phyloP scores from a whole-genome alignment of 1,284 basidiomycete genomes.

The Ganoderma sinense region DNA sequence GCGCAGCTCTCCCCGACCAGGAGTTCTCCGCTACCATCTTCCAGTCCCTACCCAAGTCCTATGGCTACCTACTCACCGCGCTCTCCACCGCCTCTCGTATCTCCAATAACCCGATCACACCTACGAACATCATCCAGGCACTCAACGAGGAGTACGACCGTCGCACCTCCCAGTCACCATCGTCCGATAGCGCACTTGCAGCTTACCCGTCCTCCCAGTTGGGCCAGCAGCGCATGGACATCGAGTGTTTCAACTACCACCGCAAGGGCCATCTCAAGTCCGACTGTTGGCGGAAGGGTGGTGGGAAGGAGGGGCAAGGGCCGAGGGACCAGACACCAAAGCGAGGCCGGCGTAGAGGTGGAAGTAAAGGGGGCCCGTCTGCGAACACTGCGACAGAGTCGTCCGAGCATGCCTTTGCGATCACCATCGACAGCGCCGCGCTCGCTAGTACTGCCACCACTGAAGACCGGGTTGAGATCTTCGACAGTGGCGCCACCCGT shows the following conservation, averaged over 20 bases:
- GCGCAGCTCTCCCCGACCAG: slow-evolving; percentile 27
- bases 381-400: slow-evolving; percentile 16
- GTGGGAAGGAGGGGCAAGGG: slow-evolving; percentile 34
- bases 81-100: slow-evolving; percentile 23
- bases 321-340: slow-evolving; percentile 21
- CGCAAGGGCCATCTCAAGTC: slow-evolving; percentile 35
- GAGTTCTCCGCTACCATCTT: slow-evolving; percentile 37
- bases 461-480: slow-evolving; percentile 32
- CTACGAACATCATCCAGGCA: slow-evolving; percentile 27
- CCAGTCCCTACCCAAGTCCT: slow-evolving; percentile 33
- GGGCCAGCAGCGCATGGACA: slow-evolving; percentile 13
- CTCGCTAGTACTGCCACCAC: neutral
- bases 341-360: neutral
- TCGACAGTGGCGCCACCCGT: slow-evolving; percentile 45
- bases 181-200: slow-evolving; percentile 18
- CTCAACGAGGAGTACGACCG: slow-evolving; percentile 33
- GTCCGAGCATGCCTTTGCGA: slow-evolving; percentile 16
- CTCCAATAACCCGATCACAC: slow-evolving; percentile 20
- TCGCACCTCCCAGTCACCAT: slow-evolving; percentile 6
- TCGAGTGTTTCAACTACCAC: slow-evolving; percentile 36
- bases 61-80: slow-evolving; percentile 15
- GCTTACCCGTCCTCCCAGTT: neutral
- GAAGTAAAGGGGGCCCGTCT: slow-evolving; percentile 10
- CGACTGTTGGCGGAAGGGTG: slow-evolving; percentile 32
- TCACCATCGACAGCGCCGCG: slow-evolving; percentile 4